phyloP scores from a whole-genome alignment of 352 stramenopile genomes.

The Elongisporangium senticosum region DNA sequence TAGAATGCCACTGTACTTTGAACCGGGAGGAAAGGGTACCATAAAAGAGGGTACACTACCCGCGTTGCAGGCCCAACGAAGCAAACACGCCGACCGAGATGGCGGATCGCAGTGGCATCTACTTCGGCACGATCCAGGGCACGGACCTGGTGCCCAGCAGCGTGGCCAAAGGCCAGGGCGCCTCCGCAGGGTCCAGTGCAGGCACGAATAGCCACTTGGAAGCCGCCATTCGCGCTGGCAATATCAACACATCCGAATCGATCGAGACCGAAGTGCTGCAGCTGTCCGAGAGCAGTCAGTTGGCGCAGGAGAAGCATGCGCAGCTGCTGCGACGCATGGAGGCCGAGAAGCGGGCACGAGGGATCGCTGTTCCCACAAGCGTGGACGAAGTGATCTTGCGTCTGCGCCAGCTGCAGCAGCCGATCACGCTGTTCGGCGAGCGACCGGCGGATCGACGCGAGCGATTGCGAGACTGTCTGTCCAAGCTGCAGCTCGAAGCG shows the following conservation, averaged over 20 bases:
- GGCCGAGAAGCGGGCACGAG: conserved; percentile 85
- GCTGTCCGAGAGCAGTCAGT: conserved; percentile 77
- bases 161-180: conserved; percentile 14
- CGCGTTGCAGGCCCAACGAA: not conserved
- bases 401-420: conserved; percentile 88
- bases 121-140: conserved; percentile 68
- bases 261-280: conserved; percentile 80
- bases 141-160: conserved; percentile 40
- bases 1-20: not conserved
- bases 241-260: conserved; percentile 75
- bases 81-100: conserved; percentile 17
- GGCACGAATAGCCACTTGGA: conserved; percentile 41
- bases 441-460: conserved; percentile 91
- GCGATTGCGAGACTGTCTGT: conserved; percentile 89
- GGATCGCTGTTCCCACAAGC: conserved; percentile 91
- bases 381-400: conserved; percentile 87
- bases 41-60: not conserved
- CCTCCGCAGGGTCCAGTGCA: not conserved
- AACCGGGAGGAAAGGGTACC: not conserved
- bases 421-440: conserved; percentile 95
- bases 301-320: conserved; percentile 85
- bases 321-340: conserved; percentile 86
- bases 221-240: conserved; percentile 65
- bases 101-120: conserved; percentile 75
- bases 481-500: conserved; percentile 62